These are phyloP conservation scores for Didymella segeticola DNA, from an alignment of 2,329 filamentous ascomycete species.

Conservation along the genomic window DNA sequence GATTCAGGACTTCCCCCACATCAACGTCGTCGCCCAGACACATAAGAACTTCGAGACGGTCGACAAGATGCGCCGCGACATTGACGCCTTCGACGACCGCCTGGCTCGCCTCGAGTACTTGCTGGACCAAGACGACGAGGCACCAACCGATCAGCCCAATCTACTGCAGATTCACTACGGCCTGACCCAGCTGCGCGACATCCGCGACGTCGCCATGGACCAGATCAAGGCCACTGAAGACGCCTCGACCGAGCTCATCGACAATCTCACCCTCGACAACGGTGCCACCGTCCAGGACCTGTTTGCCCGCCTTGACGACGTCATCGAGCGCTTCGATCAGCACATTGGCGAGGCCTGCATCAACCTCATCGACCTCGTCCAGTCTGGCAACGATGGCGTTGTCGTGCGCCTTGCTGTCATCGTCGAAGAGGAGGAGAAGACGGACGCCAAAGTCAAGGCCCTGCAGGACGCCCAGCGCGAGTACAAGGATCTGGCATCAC, in stretches of 20 bases:
- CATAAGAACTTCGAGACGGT: slow-evolving; percentile 96
- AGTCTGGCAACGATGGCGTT: slow-evolving; percentile 84
- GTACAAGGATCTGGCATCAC: slow-evolving; percentile 89
- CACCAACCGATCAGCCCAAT: slow-evolving; percentile 90
- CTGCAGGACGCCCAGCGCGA: slow-evolving; percentile 94
- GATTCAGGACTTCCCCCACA: slow-evolving; percentile 94
- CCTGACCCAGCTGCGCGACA: slow-evolving; percentile 88
- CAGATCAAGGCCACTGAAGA: slow-evolving; percentile 85
- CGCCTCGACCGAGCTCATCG: slow-evolving; percentile 94
- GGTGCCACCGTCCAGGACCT: slow-evolving; percentile 83
- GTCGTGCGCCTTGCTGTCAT: slow-evolving; percentile 91
- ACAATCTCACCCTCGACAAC: slow-evolving; percentile 67
- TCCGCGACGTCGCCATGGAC: slow-evolving; percentile 94
- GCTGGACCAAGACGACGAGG: slow-evolving; percentile 81
- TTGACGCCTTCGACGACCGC: slow-evolving; percentile 85
- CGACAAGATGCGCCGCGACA: slow-evolving; percentile 88
- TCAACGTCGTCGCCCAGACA: slow-evolving; percentile 90
- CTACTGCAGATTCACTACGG: slow-evolving; percentile 89
- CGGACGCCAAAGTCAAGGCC: slow-evolving; percentile 87
- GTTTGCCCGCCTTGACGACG: slow-evolving; percentile 83
- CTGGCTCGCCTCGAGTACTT: slow-evolving; percentile 78
- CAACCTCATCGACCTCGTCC: slow-evolving; percentile 86
- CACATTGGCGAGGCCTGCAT: slow-evolving; percentile 88
- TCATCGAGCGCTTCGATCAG: slow-evolving; percentile 94
- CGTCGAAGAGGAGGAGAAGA: slow-evolving; percentile 95